These are phyloP conservation scores for Umbilicus rupestris DNA, from an alignment of 164 flowering plant genomes.

Conservation along the genomic window DNA sequence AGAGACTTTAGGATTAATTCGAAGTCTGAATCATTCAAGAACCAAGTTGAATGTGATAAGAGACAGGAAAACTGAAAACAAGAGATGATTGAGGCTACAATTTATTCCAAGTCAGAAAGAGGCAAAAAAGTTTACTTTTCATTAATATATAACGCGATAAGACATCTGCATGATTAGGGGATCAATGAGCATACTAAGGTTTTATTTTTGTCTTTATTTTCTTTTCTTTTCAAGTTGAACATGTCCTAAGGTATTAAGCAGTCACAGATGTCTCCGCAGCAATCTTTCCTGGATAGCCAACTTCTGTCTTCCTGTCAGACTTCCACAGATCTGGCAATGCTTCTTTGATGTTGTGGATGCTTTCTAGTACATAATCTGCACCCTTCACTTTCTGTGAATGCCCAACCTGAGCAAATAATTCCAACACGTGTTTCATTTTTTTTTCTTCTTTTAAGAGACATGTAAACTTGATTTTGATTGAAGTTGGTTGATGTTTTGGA, in stretches of 20 bases:
- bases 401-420: slow-evolving; percentile 47
- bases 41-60: no score
- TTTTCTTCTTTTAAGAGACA: no score
- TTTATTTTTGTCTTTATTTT: background rate
- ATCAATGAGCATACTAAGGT: no score
- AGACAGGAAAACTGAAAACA: no score
- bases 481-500: background rate
- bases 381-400: slow-evolving; percentile 50
- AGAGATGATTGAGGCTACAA: no score
- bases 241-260: slow-evolving; percentile 31
- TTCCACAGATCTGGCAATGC: slow-evolving; percentile 93
- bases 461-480: background rate
- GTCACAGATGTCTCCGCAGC: slow-evolving; percentile 58
- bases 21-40: no score
- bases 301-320: slow-evolving; percentile 31
- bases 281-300: slow-evolving; percentile 35
- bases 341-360: slow-evolving; percentile 85
- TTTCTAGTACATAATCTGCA: slow-evolving; percentile 80
- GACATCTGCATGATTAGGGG: no score
- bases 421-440: background rate
- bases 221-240: background rate
- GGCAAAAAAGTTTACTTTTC: background rate
- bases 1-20: no score
- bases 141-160: background rate
- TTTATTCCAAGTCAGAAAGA: background rate